Conservation (phyloP, 345 rosid species). For the Physaria fendleri region DNA sequence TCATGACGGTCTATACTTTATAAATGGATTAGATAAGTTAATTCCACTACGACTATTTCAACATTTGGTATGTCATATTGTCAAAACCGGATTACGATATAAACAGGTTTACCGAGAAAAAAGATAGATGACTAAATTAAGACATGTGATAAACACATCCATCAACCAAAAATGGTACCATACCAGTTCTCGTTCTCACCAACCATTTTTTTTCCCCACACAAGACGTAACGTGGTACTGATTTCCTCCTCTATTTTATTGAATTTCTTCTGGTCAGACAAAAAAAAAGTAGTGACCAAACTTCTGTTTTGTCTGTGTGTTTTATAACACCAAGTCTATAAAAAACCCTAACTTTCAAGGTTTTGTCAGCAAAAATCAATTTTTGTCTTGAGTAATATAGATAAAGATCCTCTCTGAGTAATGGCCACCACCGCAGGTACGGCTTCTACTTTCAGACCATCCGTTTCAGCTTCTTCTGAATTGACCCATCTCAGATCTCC, state of each 20-base stretch:
- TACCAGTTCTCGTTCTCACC: not conserved
- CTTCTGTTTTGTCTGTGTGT: not conserved
- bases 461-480: slow-evolving; percentile 24
- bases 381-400: not conserved
- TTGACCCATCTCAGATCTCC: slow-evolving; percentile 12
- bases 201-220: no score
- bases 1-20: no score
- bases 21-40: no score
- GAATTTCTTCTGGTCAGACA: not conserved
- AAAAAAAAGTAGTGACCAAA: not conserved
- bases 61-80: not conserved
- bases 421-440: slow-evolving; percentile 30
- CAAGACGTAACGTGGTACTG: not conserved
- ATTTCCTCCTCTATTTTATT: not conserved
- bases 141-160: slow-evolving; percentile 24
- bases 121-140: not conserved
- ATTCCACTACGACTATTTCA: no score
- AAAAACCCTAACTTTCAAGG: not conserved
- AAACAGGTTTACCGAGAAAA: not conserved
- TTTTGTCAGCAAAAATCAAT: not conserved
- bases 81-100: not conserved
- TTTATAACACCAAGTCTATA: not conserved
- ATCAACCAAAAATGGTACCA: slow-evolving; percentile 14
- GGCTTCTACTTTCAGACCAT: slow-evolving; percentile 24
- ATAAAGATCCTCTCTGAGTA: not conserved